A percentile compares a stretch with the other conserved stretches of the same genome.
These are phyloP conservation scores for Nasturtium officinale DNA, from an alignment of 345 rosid genomes.

Conservation along the genomic window DNA sequence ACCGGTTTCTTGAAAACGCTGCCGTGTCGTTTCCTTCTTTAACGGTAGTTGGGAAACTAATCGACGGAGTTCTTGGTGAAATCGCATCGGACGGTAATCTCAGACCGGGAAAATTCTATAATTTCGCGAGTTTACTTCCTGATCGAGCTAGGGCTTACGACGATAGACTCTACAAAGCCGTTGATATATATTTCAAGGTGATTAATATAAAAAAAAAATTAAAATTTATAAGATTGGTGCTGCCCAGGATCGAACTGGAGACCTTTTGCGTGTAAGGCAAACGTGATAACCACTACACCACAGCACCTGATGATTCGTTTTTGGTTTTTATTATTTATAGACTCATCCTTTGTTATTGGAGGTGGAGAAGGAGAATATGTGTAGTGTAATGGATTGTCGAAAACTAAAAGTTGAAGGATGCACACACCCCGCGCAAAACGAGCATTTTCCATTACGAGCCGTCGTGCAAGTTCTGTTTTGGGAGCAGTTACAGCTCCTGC, in stretches of 20 bases:
- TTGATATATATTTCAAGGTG: constrained; percentile 88
- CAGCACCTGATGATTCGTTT: not conserved
- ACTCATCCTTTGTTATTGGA: constrained; percentile 79
- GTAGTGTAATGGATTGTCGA: constrained; percentile 70
- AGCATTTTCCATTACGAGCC: constrained; percentile 79
- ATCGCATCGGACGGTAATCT: constrained; percentile 85
- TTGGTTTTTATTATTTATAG: constrained; percentile 28
- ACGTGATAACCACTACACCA: constrained; percentile 43
- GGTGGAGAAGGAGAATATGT: constrained; percentile 70
- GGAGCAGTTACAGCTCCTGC: constrained; percentile 80
- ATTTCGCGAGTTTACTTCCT: constrained; percentile 62
- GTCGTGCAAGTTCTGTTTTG: constrained; percentile 81
- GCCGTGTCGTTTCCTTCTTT: constrained; percentile 48
- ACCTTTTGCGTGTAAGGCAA: constrained; percentile 44
- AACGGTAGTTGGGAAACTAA: constrained; percentile 73
- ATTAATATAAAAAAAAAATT: not conserved
- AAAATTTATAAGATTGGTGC: not conserved
- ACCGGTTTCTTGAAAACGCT: constrained; percentile 51
- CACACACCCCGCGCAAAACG: constrained; percentile 94
- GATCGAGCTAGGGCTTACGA: constrained; percentile 72
- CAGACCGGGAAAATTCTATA: constrained; percentile 66
- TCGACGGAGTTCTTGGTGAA: constrained; percentile 83
- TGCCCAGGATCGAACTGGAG: constrained; percentile 40
- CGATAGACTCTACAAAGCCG: constrained; percentile 84
- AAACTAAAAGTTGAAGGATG: constrained; percentile 87